Percentiles rank a stretch among this genome's conserved stretches.
Evolutionary conservation across 2,329 filamentous ascomycete genomes (phyloP).

Genomic region (Emergomyces africanus): DNA sequence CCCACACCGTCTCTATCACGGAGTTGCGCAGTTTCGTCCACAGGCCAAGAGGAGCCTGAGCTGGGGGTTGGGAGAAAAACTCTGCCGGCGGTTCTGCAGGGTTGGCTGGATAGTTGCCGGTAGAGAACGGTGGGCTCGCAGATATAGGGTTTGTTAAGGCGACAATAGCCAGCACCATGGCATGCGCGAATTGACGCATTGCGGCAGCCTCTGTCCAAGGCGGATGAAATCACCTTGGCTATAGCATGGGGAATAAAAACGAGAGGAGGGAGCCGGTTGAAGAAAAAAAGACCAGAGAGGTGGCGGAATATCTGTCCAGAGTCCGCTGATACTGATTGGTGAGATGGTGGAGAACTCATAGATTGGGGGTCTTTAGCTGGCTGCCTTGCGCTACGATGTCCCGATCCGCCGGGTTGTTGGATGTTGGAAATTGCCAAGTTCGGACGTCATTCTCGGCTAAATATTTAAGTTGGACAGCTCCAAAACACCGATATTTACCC

Average conservation of each 20-base stretch:
- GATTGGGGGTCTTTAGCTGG: not conserved
- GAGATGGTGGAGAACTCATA: not conserved
- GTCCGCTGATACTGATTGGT: too few species aligned
- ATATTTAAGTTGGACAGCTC: too few species aligned
- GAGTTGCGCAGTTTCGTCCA: slow-evolving; percentile 31
- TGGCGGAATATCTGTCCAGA: not conserved
- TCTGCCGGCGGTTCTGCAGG: slow-evolving; percentile 21
- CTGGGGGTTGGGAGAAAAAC: slow-evolving; percentile 17
- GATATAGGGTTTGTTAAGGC: slow-evolving; percentile 21
- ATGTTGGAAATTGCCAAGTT: not conserved
- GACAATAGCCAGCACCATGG: slow-evolving; percentile 1
- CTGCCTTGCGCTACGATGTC: not conserved
- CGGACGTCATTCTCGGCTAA: not conserved
- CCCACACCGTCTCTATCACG: slow-evolving; percentile 33
- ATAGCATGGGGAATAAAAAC: not conserved
- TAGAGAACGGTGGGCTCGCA: slow-evolving; percentile 1
- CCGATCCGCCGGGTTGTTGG: not conserved
- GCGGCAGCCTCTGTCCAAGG: not conserved
- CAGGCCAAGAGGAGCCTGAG: slow-evolving; percentile 17
- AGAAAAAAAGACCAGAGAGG: not conserved
- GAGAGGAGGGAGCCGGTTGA: not conserved
- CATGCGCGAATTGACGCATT: not conserved
- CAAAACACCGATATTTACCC: too few species aligned
- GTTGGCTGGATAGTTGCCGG: slow-evolving; percentile 16
- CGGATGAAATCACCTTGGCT: not conserved